These are phyloP conservation scores for Cucurbita pepo DNA, from an alignment of 306 rosid genomes.

Conservation along the genomic window DNA sequence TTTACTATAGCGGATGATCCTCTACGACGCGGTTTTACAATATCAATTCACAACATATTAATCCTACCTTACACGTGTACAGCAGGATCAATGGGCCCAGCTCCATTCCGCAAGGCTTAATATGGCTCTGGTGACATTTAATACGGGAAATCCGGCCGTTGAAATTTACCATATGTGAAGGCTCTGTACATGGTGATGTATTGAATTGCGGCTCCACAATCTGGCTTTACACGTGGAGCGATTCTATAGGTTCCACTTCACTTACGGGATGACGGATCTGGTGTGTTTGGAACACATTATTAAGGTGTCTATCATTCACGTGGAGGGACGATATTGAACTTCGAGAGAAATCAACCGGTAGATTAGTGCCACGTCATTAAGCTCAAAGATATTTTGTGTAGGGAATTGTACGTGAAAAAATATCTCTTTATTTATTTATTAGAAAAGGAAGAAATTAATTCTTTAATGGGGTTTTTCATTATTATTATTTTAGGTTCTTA, in stretches of 20 bases:
- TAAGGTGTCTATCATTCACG: neutral
- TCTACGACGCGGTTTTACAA: neutral
- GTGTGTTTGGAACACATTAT: neutral
- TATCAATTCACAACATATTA: neutral
- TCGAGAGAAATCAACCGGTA: no score
- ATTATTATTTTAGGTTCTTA: neutral
- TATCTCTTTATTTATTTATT: neutral
- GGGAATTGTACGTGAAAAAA: neutral
- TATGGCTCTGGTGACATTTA: neutral
- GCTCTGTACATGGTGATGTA: neutral
- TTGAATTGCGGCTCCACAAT: neutral
- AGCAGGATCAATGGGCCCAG: neutral
- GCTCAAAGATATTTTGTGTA: no score
- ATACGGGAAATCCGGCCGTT: constrained; percentile 3
- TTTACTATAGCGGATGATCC: neutral
- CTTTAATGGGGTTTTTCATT: neutral
- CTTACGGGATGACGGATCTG: neutral
- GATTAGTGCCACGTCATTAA: neutral
- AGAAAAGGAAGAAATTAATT: neutral
- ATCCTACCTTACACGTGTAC: neutral
- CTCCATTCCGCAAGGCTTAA: neutral
- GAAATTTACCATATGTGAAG: neutral
- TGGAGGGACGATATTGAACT: neutral
- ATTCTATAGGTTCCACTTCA: neutral
- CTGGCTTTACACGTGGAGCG: neutral